Evolutionary conservation across 192 early-diverging fungal genomes (phyloP).

Genomic region (Rhizophagus clarus): DNA sequence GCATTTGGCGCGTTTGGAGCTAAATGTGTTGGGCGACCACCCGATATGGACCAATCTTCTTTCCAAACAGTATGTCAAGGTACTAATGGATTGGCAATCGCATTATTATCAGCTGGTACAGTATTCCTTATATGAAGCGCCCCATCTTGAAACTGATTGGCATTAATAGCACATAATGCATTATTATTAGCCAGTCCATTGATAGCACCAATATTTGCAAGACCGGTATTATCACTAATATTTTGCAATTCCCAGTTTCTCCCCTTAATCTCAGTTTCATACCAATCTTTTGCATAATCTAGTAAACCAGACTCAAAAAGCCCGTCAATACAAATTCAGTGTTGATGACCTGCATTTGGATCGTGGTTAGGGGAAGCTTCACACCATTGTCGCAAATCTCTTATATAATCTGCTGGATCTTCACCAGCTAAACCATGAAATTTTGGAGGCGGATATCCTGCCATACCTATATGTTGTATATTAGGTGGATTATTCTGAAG

Average conservation of each 20-base stretch:
- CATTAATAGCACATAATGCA: conserved; percentile 27
- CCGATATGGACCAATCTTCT: conserved; percentile 19
- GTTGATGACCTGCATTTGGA: no score
- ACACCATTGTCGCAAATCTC: no score
- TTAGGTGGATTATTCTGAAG: no score
- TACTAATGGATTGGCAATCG: conserved; percentile 6
- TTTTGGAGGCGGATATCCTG: no score
- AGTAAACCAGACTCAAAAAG: no score
- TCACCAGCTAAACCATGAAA: no score
- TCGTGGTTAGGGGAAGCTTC: no score
- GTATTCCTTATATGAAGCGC: conserved; percentile 6
- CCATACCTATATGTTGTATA: no score
- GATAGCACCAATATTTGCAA: conserved; percentile 12
- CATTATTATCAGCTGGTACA: conserved; percentile 3
- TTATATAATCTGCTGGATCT: no score
- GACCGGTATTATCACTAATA: conserved; percentile 18
- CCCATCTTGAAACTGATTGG: conserved; percentile 11
- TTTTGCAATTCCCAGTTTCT: conserved; percentile 17
- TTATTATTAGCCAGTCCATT: conserved; percentile 4
- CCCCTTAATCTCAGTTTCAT: no score
- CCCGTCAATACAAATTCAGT: no score
- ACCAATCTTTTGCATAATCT: no score
- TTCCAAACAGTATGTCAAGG: conserved; percentile 22
- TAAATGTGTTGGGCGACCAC: background rate
- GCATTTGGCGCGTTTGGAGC: background rate